Evolutionary conservation across 176 grass and related monocot genomes (phyloP).

Genomic region (Triticum turgidum): DNA sequence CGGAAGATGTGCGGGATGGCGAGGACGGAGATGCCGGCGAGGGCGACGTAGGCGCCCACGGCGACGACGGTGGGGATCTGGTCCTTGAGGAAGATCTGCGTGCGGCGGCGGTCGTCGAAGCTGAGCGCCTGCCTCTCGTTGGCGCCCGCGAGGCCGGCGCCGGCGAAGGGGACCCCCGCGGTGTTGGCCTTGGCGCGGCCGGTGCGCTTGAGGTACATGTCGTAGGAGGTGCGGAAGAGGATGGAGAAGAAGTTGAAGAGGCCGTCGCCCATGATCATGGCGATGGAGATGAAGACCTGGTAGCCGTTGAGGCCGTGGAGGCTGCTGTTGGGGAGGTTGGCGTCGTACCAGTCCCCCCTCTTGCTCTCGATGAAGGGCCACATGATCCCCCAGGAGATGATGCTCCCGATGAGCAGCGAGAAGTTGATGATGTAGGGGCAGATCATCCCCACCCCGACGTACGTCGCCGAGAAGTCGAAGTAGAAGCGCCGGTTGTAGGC

Average conservation of each 20-base stretch:
- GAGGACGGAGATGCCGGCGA: conserved; percentile 45
- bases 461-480: conserved; percentile 69
- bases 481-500: conserved; percentile 52
- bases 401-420: conserved; percentile 43
- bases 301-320: conserved; percentile 58
- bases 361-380: conserved; percentile 66
- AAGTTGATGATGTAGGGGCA: conserved; percentile 71
- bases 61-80: conserved; percentile 53
- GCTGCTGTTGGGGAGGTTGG: conserved; percentile 23
- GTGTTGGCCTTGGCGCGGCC: neutral
- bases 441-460: conserved; percentile 67
- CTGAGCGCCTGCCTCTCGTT: conserved; percentile 36
- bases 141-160: neutral
- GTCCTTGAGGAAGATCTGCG: conserved; percentile 63
- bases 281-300: conserved; percentile 79
- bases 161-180: neutral
- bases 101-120: conserved; percentile 43
- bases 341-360: conserved; percentile 52
- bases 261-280: conserved; percentile 65
- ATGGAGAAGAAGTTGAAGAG: conserved; percentile 55
- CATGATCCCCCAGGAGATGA: conserved; percentile 64
- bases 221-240: conserved; percentile 43
- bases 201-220: conserved; percentile 50
- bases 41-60: conserved; percentile 15
- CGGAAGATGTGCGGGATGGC: conserved; percentile 61